Conservation (phyloP, 495 filamentous ascomycete species). For the Aspergillus affinis region DNA sequence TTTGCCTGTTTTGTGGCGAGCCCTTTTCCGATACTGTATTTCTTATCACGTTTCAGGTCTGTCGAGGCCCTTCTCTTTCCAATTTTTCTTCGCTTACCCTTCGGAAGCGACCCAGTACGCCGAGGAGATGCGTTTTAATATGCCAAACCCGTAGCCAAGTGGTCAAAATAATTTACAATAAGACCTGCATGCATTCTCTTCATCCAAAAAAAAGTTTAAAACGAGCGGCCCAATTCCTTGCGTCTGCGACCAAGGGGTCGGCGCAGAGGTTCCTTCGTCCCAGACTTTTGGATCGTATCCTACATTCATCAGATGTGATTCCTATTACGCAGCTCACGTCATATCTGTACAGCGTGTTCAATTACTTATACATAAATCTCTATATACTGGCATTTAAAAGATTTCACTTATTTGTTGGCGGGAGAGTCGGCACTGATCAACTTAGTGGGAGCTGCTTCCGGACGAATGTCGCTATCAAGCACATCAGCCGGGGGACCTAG, state of each 20-base stretch:
- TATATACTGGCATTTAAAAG: conserved; percentile 26
- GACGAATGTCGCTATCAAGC: conserved; percentile 45
- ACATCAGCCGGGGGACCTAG: conserved; percentile 59
- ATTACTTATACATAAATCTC: conserved; percentile 20
- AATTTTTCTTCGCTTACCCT: too few species aligned
- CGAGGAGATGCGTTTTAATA: too few species aligned
- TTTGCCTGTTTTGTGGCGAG: neutral
- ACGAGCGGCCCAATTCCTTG: too few species aligned
- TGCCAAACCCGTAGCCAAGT: too few species aligned
- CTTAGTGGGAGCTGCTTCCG: conserved; percentile 28
- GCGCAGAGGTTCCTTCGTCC: too few species aligned
- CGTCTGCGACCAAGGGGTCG: too few species aligned
- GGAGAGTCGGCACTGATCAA: conserved; percentile 35
- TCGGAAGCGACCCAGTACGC: too few species aligned
- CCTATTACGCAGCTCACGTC: neutral
- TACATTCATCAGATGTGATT: neutral
- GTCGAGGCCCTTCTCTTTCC: too few species aligned
- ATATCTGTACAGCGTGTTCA: neutral
- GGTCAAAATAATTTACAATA: too few species aligned
- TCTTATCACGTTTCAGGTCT: neutral
- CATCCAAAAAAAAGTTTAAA: too few species aligned
- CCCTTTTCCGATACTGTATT: neutral
- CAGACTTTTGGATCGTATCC: neutral
- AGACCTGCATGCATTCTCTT: too few species aligned
- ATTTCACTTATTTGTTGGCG: conserved; percentile 46